Conservation (phyloP, 345 rosid genomes). For the Gossypium raimondii region DNA sequence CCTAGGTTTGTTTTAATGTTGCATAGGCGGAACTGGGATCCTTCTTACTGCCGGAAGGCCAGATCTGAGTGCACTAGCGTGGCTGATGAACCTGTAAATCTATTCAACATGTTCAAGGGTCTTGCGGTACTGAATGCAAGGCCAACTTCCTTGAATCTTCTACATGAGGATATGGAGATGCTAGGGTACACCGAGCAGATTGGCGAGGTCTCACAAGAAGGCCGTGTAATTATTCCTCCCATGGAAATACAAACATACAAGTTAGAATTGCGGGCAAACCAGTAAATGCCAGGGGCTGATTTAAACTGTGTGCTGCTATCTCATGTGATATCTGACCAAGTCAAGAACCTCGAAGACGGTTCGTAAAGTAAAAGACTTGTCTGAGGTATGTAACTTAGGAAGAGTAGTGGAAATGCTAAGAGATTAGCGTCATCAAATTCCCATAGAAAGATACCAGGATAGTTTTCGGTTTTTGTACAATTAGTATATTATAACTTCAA, state of each 20-base stretch:
- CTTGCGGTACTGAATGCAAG: constrained; percentile 52
- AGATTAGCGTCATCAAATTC: background rate
- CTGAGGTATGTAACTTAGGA: background rate
- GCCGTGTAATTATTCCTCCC: constrained; percentile 59
- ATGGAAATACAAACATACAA: constrained; percentile 98
- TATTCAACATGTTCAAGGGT: constrained; percentile 69
- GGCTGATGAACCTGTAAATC: constrained; percentile 62
- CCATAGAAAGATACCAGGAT: background rate
- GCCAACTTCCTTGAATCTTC: constrained; percentile 84
- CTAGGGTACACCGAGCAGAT: constrained; percentile 68
- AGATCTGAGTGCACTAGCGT: constrained; percentile 53
- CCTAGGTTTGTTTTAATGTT: constrained; percentile 63
- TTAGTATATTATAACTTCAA: background rate
- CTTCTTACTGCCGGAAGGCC: constrained; percentile 62
- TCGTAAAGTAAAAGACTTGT: background rate
- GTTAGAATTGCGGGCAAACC: constrained; percentile 60
- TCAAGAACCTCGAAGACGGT: background rate
- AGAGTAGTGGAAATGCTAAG: background rate
- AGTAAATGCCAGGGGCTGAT: constrained; percentile 19
- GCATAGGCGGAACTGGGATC: constrained; percentile 75
- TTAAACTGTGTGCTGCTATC: background rate
- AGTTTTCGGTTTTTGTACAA: background rate
- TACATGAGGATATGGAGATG: constrained; percentile 70
- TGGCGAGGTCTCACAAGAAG: constrained; percentile 54
- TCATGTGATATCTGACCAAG: background rate